Percentiles rank a stretch among this genome's conserved stretches.
Conservation (phyloP, 441 rosid genomes). For the Gossypium davidsonii region DNA sequence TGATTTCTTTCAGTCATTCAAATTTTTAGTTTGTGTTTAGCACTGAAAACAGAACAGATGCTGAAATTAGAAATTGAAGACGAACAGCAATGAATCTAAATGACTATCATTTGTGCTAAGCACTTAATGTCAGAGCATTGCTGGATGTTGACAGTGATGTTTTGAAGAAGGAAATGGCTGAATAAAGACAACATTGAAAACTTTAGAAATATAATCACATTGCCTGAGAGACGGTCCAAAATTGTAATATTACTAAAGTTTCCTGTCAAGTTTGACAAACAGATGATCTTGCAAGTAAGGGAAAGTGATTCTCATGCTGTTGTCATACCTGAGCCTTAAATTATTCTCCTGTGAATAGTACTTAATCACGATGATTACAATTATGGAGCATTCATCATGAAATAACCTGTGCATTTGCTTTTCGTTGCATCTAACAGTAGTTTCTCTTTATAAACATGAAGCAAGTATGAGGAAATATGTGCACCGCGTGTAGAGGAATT, state of each 20-base stretch:
- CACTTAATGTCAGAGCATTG: background rate
- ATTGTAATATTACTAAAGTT: background rate
- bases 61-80: background rate
- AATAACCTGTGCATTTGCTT: conserved; percentile 1
- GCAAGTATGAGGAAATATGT: conserved; percentile 68
- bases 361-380: background rate
- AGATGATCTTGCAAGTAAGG: background rate
- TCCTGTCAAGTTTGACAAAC: background rate
- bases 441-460: conserved; percentile 17
- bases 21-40: background rate
- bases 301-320: background rate
- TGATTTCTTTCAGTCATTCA: background rate
- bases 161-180: background rate
- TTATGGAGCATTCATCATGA: background rate
- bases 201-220: background rate
- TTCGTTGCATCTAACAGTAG: conserved; percentile 3
- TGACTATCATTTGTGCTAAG: background rate
- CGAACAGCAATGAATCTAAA: background rate
- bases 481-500: conserved; percentile 67
- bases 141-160: background rate
- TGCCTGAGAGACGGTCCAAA: background rate
- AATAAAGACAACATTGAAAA: background rate
- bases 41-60: background rate
- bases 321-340: background rate
- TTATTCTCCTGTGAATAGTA: background rate